phyloP scores from a whole-genome alignment of 148 eudicot species.

The Chenopodium quinoa region DNA sequence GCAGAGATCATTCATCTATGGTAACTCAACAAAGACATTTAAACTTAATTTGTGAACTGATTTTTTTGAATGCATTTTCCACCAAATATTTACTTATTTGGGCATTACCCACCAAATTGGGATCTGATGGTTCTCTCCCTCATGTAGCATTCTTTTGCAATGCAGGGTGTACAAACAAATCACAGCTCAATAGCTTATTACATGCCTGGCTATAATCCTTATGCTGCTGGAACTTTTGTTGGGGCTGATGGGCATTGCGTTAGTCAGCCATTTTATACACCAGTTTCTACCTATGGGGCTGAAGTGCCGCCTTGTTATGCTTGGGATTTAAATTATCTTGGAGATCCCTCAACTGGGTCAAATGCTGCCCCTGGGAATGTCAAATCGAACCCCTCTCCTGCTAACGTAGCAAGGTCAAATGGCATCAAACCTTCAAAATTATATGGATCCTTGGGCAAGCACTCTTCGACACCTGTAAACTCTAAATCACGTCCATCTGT shows the following conservation, averaged over 20 bases:
- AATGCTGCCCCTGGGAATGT: constrained; percentile 14
- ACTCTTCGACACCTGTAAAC: constrained; percentile 37
- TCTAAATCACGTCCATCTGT: constrained; percentile 39
- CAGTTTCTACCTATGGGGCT: constrained; percentile 51
- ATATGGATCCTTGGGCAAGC: constrained; percentile 31
- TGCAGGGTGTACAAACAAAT: constrained; percentile 59
- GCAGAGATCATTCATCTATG: constrained; percentile 25
- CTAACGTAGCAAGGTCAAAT: constrained; percentile 24
- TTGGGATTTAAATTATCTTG: constrained; percentile 50
- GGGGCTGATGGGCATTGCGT: constrained; percentile 55
- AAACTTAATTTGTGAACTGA: background rate
- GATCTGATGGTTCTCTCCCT: background rate
- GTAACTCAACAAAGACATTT: constrained; percentile 10
- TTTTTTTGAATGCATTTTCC: background rate
- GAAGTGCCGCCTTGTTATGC: constrained; percentile 58
- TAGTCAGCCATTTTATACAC: constrained; percentile 44
- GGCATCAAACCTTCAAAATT: constrained; percentile 40
- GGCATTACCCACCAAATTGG: no score
- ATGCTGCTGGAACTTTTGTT: constrained; percentile 46
- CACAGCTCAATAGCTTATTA: constrained; percentile 57
- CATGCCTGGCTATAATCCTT: constrained; percentile 60
- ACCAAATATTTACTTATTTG: background rate
- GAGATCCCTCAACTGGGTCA: constrained; percentile 29
- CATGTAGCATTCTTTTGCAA: constrained; percentile 9
- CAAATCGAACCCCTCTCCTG: constrained; percentile 20